Evolutionary conservation across 495 filamentous ascomycete genomes (phyloP).

Genomic region (Penicillium maclennaniae): DNA sequence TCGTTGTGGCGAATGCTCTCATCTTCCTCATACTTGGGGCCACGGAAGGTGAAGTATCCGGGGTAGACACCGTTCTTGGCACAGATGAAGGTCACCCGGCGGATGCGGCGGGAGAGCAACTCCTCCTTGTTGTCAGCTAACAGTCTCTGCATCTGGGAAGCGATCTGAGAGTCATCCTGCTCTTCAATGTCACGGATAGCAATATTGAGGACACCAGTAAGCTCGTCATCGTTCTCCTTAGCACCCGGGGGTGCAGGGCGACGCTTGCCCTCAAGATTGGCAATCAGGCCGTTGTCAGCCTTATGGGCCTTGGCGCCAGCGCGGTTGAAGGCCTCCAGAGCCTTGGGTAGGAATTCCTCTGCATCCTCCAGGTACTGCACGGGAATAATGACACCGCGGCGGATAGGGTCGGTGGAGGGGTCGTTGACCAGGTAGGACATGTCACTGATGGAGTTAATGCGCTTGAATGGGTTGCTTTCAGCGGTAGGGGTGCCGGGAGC

Average conservation of each 20-base stretch:
- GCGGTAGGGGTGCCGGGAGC: constrained; percentile 78
- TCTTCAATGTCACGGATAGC: constrained; percentile 88
- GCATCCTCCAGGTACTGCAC: constrained; percentile 90
- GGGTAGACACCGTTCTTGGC: constrained; percentile 94
- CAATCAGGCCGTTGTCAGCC: constrained; percentile 53
- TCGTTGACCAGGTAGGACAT: constrained; percentile 79
- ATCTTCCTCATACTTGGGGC: constrained; percentile 84
- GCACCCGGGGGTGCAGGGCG: constrained; percentile 45
- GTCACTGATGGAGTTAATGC: constrained; percentile 91
- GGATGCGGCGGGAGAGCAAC: constrained; percentile 71
- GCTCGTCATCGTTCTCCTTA: constrained; percentile 61
- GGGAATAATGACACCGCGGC: constrained; percentile 92
- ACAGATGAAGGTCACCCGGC: constrained; percentile 93
- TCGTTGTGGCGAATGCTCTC: constrained; percentile 95
- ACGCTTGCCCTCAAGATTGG: constrained; percentile 70
- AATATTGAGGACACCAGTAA: constrained; percentile 87
- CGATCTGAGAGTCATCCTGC: constrained; percentile 75
- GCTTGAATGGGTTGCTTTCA: constrained; percentile 62
- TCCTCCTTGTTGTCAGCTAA: constrained; percentile 83
- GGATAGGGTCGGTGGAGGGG: constrained; percentile 66
- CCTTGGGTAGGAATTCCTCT: constrained; percentile 76
- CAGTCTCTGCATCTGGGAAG: constrained; percentile 66
- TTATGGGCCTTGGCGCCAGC: constrained; percentile 42
- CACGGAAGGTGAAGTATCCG: constrained; percentile 96
- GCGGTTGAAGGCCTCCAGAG: constrained; percentile 74